phyloP scores from a whole-genome alignment of 129 eudicot species.

The Artemisia tridentata region DNA sequence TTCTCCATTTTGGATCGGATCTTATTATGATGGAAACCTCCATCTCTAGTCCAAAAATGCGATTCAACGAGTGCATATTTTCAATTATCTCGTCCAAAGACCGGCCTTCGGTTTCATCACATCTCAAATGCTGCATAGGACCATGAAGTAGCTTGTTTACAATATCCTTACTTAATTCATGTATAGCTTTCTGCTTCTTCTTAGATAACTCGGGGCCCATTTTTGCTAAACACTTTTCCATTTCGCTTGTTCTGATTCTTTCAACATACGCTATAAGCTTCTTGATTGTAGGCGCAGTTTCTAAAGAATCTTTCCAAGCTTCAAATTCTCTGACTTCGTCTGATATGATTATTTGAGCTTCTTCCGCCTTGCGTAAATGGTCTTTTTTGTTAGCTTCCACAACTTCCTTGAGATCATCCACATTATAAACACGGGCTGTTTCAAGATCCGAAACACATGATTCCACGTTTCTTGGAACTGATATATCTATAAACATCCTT shows the following conservation, averaged over 20 bases:
- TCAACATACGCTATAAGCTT: conserved; percentile 76
- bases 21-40: conserved; percentile 64
- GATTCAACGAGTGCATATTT: conserved; percentile 78
- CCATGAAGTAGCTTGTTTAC: conserved; percentile 89
- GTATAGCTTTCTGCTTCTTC: conserved; percentile 59
- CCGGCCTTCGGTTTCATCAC: conserved; percentile 62
- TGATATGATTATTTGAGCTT: conserved; percentile 62
- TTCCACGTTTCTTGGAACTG: conserved; percentile 83
- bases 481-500: conserved; percentile 66
- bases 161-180: conserved; percentile 66
- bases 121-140: conserved; percentile 87
- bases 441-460: conserved; percentile 58
- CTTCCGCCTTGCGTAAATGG: conserved; percentile 67
- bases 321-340: conserved; percentile 76
- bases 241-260: conserved; percentile 71
- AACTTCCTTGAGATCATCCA: conserved; percentile 77
- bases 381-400: conserved; percentile 81
- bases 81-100: conserved; percentile 58
- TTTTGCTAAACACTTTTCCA: conserved; percentile 75
- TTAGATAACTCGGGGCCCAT: conserved; percentile 55
- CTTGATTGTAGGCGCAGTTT: conserved; percentile 90
- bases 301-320: conserved; percentile 87
- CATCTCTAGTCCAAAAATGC: conserved; percentile 66
- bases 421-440: conserved; percentile 54
- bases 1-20: conserved; percentile 72